Conservation (phyloP, 768 basidiomycete genomes). For the Mycena metata region DNA sequence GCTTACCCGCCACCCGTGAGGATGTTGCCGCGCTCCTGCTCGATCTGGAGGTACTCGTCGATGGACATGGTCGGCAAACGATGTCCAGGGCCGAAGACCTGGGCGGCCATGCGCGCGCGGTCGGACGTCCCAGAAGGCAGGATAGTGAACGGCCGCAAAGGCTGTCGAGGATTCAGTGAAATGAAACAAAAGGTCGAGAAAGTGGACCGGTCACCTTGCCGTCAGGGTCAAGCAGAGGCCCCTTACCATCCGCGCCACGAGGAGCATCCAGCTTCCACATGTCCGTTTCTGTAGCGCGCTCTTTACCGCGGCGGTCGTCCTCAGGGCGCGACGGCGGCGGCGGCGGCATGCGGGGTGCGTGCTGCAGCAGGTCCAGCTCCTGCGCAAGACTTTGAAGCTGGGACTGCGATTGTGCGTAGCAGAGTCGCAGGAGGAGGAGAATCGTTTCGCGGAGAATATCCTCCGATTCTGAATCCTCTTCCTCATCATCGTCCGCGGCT, state of each 20-base stretch:
- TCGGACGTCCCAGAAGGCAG: conserved; percentile 79
- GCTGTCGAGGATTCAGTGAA: conserved; percentile 59
- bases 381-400: conserved; percentile 78
- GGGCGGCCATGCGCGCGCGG: conserved; percentile 77
- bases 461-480: conserved; percentile 71
- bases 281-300: conserved; percentile 59
- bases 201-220: conserved; percentile 76
- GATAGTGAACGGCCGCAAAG: conserved; percentile 93
- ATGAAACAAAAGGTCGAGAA: not conserved
- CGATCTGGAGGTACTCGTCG: conserved; percentile 93
- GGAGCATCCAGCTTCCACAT: conserved; percentile 83
- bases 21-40: conserved; percentile 86
- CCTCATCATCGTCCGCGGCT: conserved; percentile 54
- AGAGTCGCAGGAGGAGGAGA: conserved; percentile 79
- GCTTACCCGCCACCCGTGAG: conserved; percentile 89
- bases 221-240: conserved; percentile 77
- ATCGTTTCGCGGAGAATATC: conserved; percentile 76
- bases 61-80: conserved; percentile 95
- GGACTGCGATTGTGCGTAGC: conserved; percentile 76
- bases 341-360: conserved; percentile 61
- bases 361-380: conserved; percentile 77
- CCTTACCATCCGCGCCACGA: conserved; percentile 63
- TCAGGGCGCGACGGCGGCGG: conserved; percentile 42
- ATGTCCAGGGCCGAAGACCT: conserved; percentile 89
- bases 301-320: conserved; percentile 56